Conservation (phyloP, 768 basidiomycete species). For the Erythrobasidium yunnanense region DNA sequence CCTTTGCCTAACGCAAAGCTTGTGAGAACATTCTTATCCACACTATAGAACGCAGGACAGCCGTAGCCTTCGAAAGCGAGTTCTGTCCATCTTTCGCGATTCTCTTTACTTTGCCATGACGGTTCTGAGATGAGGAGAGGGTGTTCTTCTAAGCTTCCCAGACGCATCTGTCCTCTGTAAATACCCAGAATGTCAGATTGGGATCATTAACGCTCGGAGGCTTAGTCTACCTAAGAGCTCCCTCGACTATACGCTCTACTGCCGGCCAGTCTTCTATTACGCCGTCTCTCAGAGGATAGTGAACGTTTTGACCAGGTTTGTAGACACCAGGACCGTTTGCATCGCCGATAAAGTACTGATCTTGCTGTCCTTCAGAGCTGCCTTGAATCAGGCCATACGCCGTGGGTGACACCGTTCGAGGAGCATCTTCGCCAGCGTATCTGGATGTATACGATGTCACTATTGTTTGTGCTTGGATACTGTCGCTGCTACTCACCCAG, state of each 20-base stretch:
- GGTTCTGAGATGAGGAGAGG: conserved; percentile 89
- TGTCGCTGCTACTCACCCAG: conserved; percentile 48
- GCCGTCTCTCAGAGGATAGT: conserved; percentile 70
- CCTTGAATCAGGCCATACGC: conserved; percentile 64
- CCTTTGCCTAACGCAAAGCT: conserved; percentile 96
- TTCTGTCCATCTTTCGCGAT: conserved; percentile 88
- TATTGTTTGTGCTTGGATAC: neutral
- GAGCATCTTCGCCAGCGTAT: conserved; percentile 93
- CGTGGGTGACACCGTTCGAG: conserved; percentile 81
- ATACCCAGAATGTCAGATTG: neutral
- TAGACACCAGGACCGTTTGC: conserved; percentile 72
- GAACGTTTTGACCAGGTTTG: conserved; percentile 78
- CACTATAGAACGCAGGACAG: conserved; percentile 90
- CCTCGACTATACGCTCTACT: conserved; percentile 58
- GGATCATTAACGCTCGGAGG: conserved; percentile 1
- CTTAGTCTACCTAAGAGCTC: conserved; percentile 48
- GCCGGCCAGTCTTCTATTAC: conserved; percentile 64
- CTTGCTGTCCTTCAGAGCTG: conserved; percentile 28
- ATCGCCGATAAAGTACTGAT: conserved; percentile 40
- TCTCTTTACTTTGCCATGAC: conserved; percentile 87
- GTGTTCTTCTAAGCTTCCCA: conserved; percentile 51
- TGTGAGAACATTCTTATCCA: conserved; percentile 84
- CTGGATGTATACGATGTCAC: conserved; percentile 8
- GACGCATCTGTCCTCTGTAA: conserved; percentile 30
- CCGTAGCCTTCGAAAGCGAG: conserved; percentile 95